These are phyloP conservation scores for Corylus avellana DNA, from an alignment of 306 rosid genomes.

Conservation along the genomic window DNA sequence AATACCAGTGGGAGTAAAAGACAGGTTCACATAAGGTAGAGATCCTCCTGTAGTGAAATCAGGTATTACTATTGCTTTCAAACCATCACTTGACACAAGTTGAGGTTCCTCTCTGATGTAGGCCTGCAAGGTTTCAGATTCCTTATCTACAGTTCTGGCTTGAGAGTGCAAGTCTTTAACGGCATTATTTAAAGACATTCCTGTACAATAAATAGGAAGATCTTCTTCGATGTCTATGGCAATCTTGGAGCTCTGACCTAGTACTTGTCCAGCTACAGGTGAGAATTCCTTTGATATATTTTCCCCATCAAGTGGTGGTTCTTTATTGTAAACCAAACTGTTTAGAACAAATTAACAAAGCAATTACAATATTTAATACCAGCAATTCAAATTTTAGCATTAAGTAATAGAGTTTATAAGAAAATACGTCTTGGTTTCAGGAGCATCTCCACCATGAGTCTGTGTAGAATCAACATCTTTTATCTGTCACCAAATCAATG, in stretches of 20 bases:
- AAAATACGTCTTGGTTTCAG: slow-evolving; percentile 47
- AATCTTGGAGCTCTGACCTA: slow-evolving; percentile 25
- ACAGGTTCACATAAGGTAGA: slow-evolving; percentile 35
- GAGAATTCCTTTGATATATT: slow-evolving; percentile 24
- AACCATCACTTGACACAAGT: slow-evolving; percentile 20
- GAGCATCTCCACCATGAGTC: slow-evolving; percentile 36
- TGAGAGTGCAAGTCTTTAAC: slow-evolving; percentile 31
- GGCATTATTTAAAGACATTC: slow-evolving; percentile 32
- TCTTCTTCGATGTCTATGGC: slow-evolving; percentile 33
- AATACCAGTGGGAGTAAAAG: slow-evolving; percentile 45
- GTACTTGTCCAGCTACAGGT: slow-evolving; percentile 31
- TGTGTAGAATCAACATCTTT: slow-evolving; percentile 26
- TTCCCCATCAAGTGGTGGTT: slow-evolving; percentile 29
- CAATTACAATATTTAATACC: background rate
- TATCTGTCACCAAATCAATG: slow-evolving; percentile 41
- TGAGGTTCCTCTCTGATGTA: slow-evolving; percentile 27
- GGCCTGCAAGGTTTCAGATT: slow-evolving; percentile 31
- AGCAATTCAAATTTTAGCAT: background rate
- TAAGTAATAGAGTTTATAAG: slow-evolving; percentile 20
- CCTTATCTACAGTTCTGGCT: slow-evolving; percentile 20
- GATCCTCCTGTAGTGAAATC: slow-evolving; percentile 21
- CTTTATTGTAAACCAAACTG: slow-evolving; percentile 34
- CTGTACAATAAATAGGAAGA: slow-evolving; percentile 29
- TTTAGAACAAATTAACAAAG: slow-evolving; percentile 23
- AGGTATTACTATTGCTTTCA: slow-evolving; percentile 11